These are phyloP conservation scores for Coemansia sp. DNA, from an alignment of 371 early-diverging fungal species.

Conservation along the genomic window DNA sequence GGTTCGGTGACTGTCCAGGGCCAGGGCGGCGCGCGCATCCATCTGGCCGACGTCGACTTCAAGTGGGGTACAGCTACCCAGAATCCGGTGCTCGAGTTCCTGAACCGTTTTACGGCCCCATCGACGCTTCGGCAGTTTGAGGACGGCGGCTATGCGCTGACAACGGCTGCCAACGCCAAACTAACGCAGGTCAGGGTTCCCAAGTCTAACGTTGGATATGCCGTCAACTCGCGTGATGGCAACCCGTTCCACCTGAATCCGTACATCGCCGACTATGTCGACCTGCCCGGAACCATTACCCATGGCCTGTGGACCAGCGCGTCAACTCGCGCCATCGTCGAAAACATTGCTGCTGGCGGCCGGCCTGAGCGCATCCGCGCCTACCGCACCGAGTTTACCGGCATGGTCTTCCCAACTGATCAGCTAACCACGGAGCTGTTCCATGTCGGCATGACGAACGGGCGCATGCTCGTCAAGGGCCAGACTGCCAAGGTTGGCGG, in stretches of 20 bases:
- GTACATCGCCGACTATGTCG: constrained; percentile 87
- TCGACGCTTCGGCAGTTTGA: constrained; percentile 33
- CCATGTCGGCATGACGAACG: constrained; percentile 94
- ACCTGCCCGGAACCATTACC: constrained; percentile 92
- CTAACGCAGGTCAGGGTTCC: constrained; percentile 82
- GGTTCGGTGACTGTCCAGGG: constrained; percentile 77
- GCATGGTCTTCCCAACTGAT: constrained; percentile 91
- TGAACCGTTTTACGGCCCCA: neutral
- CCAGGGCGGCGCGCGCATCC: constrained; percentile 53
- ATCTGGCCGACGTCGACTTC: constrained; percentile 75
- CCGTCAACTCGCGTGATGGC: constrained; percentile 65
- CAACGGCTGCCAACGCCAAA: constrained; percentile 41
- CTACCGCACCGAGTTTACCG: constrained; percentile 82
- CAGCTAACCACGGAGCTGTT: constrained; percentile 81
- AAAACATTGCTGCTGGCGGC: constrained; percentile 90
- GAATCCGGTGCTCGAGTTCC: constrained; percentile 48
- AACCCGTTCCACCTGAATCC: constrained; percentile 97
- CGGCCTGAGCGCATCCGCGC: constrained; percentile 83
- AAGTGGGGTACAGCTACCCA: constrained; percentile 62
- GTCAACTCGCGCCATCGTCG: constrained; percentile 89
- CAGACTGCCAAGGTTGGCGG: constrained; percentile 81
- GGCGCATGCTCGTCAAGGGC: constrained; percentile 89
- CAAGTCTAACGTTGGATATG: constrained; percentile 78
- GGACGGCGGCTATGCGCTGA: constrained; percentile 86
- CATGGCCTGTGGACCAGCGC: constrained; percentile 98